A percentile compares a stretch with the other conserved stretches of the same genome.
Evolutionary conservation across 1,284 basidiomycete species (phyloP).

Genomic region (Papiliotrema nemorosa): DNA sequence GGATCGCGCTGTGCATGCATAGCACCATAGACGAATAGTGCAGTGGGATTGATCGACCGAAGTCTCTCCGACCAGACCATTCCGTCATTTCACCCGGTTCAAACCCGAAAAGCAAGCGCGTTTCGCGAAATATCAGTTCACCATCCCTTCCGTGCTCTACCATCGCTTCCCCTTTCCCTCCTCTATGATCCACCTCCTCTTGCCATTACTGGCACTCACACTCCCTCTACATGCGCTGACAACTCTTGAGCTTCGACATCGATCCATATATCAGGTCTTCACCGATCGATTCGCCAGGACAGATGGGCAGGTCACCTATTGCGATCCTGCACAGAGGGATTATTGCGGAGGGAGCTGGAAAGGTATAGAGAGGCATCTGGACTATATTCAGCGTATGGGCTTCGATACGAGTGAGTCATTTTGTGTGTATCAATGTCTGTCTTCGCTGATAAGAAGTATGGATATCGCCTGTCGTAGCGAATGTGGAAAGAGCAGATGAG

Average conservation of each 20-base stretch:
- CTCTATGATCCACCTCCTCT: neutral
- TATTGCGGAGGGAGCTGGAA: conserved; percentile 49
- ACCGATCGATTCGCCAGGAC: conserved; percentile 47
- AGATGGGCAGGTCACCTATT: conserved; percentile 18
- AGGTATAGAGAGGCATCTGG: conserved; percentile 42
- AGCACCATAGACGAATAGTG: too few species aligned
- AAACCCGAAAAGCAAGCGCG: too few species aligned
- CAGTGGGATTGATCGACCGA: too few species aligned
- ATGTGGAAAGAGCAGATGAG: conserved; percentile 38
- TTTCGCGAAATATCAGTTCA: too few species aligned
- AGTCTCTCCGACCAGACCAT: too few species aligned
- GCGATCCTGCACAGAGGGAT: conserved; percentile 28
- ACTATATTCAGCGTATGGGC: conserved; percentile 49
- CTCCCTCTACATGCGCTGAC: conserved; percentile 16
- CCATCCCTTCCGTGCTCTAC: too few species aligned
- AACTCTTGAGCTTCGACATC: conserved; percentile 32
- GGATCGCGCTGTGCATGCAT: too few species aligned
- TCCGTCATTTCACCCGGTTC: too few species aligned
- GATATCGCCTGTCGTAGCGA: conserved; percentile 51
- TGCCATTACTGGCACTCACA: neutral
- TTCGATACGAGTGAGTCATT: conserved; percentile 44
- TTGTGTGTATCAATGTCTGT: neutral
- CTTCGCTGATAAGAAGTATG: conserved; percentile 38
- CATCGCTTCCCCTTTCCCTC: too few species aligned
- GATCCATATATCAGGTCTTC: conserved; percentile 48